Percentiles rank a stretch among this genome's conserved stretches.
phyloP scores from a whole-genome alignment of 192 early-diverging fungal genomes.

The Coemansia sp. region DNA sequence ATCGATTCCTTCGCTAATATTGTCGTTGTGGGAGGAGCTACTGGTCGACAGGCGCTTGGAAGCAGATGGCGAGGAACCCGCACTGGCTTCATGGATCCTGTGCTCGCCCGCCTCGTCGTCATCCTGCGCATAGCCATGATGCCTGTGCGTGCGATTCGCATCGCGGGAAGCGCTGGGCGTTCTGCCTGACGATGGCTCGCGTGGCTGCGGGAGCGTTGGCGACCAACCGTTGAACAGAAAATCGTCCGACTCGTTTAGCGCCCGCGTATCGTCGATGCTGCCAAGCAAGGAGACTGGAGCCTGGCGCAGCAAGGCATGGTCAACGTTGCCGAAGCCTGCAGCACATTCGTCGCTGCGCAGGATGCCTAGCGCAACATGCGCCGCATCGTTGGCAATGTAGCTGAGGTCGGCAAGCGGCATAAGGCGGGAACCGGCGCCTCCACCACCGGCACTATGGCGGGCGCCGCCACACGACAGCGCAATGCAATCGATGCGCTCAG shows the following conservation, averaged over 20 bases:
- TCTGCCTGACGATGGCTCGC: background rate
- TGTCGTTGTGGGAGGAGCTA: no score
- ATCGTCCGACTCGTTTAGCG: constrained; percentile 16
- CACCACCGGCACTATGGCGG: background rate
- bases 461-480: background rate
- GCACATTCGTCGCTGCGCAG: constrained; percentile 42
- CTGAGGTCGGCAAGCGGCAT: background rate
- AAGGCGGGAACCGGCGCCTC: background rate
- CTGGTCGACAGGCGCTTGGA: no score
- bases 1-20: constrained; percentile 10
- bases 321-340: constrained; percentile 47
- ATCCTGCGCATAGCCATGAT: no score
- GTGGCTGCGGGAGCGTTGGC: constrained; percentile 4
- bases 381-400: constrained; percentile 30
- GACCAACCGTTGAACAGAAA: constrained; percentile 29
- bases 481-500: constrained; percentile 28
- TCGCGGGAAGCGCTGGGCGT: no score
- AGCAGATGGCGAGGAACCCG: no score
- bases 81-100: no score
- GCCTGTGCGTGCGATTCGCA: no score
- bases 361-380: constrained; percentile 30
- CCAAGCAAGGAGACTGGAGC: background rate
- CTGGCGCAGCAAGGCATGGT: background rate
- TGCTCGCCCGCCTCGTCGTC: no score
- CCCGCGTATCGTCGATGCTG: background rate